Conservation (phyloP, 805 yeast genomes). For the Yarrowia keelungensis region DNA sequence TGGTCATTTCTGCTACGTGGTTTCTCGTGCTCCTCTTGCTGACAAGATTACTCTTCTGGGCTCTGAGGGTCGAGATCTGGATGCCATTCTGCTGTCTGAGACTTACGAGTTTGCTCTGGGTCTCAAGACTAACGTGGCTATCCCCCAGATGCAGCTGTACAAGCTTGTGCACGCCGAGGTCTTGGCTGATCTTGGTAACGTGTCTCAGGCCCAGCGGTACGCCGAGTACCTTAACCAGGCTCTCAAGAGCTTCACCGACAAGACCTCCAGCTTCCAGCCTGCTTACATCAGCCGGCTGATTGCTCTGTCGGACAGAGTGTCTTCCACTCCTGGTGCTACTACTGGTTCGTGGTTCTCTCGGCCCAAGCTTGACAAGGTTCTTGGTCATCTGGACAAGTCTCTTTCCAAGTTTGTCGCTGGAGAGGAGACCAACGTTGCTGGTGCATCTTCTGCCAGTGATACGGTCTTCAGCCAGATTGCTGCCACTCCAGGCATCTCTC, state of each 20-base stretch:
- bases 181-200: constrained; percentile 70
- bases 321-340: constrained; percentile 20
- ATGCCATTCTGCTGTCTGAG: constrained; percentile 66
- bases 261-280: constrained; percentile 39
- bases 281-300: constrained; percentile 27
- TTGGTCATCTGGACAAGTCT: constrained; percentile 87
- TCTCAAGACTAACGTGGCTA: constrained; percentile 47
- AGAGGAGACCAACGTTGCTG: constrained; percentile 61
- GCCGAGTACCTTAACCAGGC: constrained; percentile 58
- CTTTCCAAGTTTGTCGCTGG: constrained; percentile 84
- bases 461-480: constrained; percentile 43
- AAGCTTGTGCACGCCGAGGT: constrained; percentile 72
- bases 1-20: constrained; percentile 52
- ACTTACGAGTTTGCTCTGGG: constrained; percentile 66
- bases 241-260: constrained; percentile 49
- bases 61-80: constrained; percentile 52
- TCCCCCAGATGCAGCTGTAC: constrained; percentile 62
- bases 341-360: constrained; percentile 50
- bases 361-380: constrained; percentile 71
- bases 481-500: constrained; percentile 36
- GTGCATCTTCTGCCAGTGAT: constrained; percentile 44
- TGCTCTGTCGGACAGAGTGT: constrained; percentile 19
- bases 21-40: constrained; percentile 46
- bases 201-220: constrained; percentile 66
- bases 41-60: constrained; percentile 36